Evolutionary conservation across 2,329 filamentous ascomycete species (phyloP), one percentile per base, ranked within the genome.

Genomic region (Macroventuria anomochaeta): DNA sequence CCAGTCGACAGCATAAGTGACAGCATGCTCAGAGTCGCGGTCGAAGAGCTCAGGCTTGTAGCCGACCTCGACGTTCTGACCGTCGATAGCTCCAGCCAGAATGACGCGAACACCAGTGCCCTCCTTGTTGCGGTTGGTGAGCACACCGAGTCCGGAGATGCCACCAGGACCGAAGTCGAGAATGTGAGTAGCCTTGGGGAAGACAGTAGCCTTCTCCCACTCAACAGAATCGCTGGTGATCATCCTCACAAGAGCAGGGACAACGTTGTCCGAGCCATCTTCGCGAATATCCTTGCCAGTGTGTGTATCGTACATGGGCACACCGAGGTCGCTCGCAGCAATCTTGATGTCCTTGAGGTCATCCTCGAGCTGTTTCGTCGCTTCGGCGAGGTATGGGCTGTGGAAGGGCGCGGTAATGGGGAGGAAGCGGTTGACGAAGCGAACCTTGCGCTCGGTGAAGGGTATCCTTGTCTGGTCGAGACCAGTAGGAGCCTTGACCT

Each of bases 51-150:
- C 95, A 2, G 93, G 89, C 83, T 99, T 99, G 82, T 97, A 99
- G 49, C 95, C 95, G 58, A 99, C 89, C 76, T 97, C 95, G 26
- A 84, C 82, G 55, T 96, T 89, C 17, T 92, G 92, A 44, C 93
- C 93, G 68, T 93, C 90, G 67, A 99, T 89, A n/a, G 91, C 85
- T 59, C 96, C 95, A 36, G 92, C 95, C 53, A 99, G 84, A 62
- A 99, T 96, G 62, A 99, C 93, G 57, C 93, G 91, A 29, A 99
- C 95, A 68, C 95, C 95, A 53, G 92, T 97, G 59, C 95, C 95
- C 75, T 99, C 96, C 81, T 99, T 99, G 84, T 97, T 99, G 68
- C 95, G 91, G 82, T 96, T 97, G 53, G 95, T 99, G 60, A 99
- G 81, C 38, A 96, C 90, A 70, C 95, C 96, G 18, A 99, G 87